Percentiles rank a stretch among this genome's conserved stretches.
Conservation (phyloP, 768 basidiomycete genomes). For the Chiua virens region DNA sequence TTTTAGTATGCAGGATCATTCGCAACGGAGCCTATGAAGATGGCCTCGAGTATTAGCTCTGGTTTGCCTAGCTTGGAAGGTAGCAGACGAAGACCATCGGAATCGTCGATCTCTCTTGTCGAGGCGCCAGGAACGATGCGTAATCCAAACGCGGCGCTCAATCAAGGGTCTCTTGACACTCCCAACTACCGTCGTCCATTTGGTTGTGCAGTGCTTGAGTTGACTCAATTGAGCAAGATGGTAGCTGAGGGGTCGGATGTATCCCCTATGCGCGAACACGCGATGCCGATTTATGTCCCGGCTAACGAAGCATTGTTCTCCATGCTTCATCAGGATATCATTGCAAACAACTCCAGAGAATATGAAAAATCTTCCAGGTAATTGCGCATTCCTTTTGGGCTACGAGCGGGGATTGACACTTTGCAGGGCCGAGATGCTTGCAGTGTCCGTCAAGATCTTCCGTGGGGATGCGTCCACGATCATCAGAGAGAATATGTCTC, state of each 20-base stretch:
- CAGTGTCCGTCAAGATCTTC: constrained; percentile 83
- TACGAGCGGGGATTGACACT: constrained; percentile 1
- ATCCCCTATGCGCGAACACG: constrained; percentile 67
- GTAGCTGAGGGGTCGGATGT: constrained; percentile 62
- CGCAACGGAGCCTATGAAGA: constrained; percentile 84
- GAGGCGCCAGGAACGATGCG: constrained; percentile 30
- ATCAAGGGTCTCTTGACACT: constrained; percentile 34
- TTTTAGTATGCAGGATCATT: constrained; percentile 88
- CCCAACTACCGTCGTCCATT: constrained; percentile 80
- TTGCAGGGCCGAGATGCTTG: constrained; percentile 79
- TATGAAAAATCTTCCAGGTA: constrained; percentile 83
- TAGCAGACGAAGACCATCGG: constrained; percentile 52
- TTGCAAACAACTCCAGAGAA: constrained; percentile 73
- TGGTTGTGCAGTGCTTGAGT: constrained; percentile 91
- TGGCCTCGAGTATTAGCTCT: constrained; percentile 55
- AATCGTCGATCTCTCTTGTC: constrained; percentile 43
- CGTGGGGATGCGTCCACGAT: constrained; percentile 77
- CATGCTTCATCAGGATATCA: constrained; percentile 94
- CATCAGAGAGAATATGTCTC: constrained; percentile 78
- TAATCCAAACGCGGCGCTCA: constrained; percentile 21
- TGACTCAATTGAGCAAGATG: constrained; percentile 73
- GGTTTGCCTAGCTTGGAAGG: constrained; percentile 40
- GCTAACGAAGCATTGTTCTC: constrained; percentile 84
- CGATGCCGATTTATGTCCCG: constrained; percentile 87
- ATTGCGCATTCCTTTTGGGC: constrained; percentile 18